A percentile compares a stretch with the other conserved stretches of the same genome.
Conservation (phyloP, 306 rosid genomes). For the Cucurbita maxima region DNA sequence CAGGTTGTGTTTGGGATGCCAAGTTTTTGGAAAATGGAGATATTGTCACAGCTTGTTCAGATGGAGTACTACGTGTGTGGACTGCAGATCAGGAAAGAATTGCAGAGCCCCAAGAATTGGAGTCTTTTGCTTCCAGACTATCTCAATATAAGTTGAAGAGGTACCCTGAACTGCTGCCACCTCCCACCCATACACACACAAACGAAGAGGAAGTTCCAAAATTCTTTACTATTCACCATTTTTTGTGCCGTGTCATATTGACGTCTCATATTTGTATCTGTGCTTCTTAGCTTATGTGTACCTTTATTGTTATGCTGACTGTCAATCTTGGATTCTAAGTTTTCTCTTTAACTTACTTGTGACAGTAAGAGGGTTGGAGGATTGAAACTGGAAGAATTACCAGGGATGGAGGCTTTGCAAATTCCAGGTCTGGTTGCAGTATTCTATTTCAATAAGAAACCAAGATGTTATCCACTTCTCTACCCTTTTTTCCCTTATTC, state of each 20-base stretch:
- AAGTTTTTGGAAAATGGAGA: conserved; percentile 93
- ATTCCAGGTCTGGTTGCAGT: conserved; percentile 46
- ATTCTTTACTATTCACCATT: not conserved
- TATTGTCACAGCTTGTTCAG: conserved; percentile 91
- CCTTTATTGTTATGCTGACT: not conserved
- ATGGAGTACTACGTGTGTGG: conserved; percentile 80
- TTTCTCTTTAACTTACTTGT: conserved; percentile 16
- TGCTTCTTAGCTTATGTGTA: not conserved
- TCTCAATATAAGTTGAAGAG: conserved; percentile 68
- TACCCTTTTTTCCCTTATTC: not conserved
- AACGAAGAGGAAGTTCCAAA: not conserved
- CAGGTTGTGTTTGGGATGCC: conserved; percentile 96
- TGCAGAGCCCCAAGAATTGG: conserved; percentile 57
- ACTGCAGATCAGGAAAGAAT: conserved; percentile 43
- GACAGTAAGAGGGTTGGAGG: conserved; percentile 89
- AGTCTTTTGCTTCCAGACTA: conserved; percentile 49
- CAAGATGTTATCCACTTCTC: not conserved
- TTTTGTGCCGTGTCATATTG: too few relatives aligned
- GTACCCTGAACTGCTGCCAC: conserved; percentile 15
- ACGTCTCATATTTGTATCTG: too few relatives aligned
- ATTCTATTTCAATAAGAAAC: not conserved
- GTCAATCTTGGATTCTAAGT: not conserved
- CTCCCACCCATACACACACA: not conserved
- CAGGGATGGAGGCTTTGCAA: conserved; percentile 74
- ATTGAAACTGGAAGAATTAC: conserved; percentile 78